Percentiles rank a stretch among this genome's conserved stretches.
phyloP scores from a whole-genome alignment of 2,329 filamentous ascomycete species.

The Cytospora piceae region DNA sequence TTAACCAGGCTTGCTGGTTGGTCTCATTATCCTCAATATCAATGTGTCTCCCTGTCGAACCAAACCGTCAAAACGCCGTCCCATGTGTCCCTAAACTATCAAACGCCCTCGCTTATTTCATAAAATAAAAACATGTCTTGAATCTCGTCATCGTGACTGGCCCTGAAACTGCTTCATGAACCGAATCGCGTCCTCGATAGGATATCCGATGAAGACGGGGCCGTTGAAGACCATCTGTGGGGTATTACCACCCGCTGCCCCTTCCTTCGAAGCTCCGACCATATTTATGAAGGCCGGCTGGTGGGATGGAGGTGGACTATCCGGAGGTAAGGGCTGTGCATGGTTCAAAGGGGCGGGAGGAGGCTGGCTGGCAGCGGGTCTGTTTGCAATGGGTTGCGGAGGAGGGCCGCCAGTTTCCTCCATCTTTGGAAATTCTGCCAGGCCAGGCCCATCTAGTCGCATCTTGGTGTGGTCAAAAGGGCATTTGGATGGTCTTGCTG shows the following conservation, averaged over 20 bases:
- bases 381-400: slow-evolving; percentile 7
- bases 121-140: slow-evolving; percentile 21
- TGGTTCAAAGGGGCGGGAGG: slow-evolving; percentile 33
- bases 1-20: not conserved
- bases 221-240: slow-evolving; percentile 88
- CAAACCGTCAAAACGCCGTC: slow-evolving; percentile 3
- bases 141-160: slow-evolving; percentile 26
- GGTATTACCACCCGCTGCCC: slow-evolving; percentile 35
- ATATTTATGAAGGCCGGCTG: slow-evolving; percentile 60
- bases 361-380: slow-evolving; percentile 23
- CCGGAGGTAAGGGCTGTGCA: slow-evolving; percentile 32
- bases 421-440: slow-evolving; percentile 28
- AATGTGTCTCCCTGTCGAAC: not conserved
- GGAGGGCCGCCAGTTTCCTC: slow-evolving; percentile 29
- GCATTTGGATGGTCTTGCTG: slow-evolving; percentile 51
- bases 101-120: slow-evolving; percentile 27
- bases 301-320: slow-evolving; percentile 37
- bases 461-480: slow-evolving; percentile 53
- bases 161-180: slow-evolving; percentile 67
- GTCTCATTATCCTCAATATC: not conserved
- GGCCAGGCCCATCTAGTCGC: slow-evolving; percentile 25
- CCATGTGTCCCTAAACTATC: not conserved
- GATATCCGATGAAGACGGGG: slow-evolving; percentile 91
- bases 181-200: slow-evolving; percentile 77
- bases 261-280: slow-evolving; percentile 39